Percentiles rank a stretch among this genome's conserved stretches.
Conservation (phyloP, 2,329 filamentous ascomycete species). For the Calonectria honghensis region DNA sequence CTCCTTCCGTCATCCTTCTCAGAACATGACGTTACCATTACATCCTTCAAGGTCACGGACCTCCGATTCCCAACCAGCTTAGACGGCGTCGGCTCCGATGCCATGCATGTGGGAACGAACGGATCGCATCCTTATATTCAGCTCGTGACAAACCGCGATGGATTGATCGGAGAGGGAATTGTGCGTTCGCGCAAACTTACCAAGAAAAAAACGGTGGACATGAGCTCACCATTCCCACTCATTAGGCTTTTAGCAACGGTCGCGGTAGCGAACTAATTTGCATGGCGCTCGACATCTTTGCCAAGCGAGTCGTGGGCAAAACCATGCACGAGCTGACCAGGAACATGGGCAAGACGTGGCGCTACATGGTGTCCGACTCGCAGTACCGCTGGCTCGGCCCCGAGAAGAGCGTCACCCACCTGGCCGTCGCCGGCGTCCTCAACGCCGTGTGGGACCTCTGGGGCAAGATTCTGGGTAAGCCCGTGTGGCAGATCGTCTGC, state of each 20-base stretch:
- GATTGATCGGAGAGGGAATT: constrained; percentile 85
- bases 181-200: constrained; percentile 61
- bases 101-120: constrained; percentile 95
- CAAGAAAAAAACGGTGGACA: neutral
- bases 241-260: constrained; percentile 85
- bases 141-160: constrained; percentile 83
- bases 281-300: constrained; percentile 85
- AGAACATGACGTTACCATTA: constrained; percentile 78
- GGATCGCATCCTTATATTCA: constrained; percentile 96
- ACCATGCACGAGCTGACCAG: constrained; percentile 85
- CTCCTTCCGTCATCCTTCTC: constrained; percentile 31
- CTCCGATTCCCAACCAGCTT: constrained; percentile 92
- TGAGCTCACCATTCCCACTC: constrained; percentile 3
- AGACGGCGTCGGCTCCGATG: constrained; percentile 95
- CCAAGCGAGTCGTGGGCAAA: constrained; percentile 84
- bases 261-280: constrained; percentile 95
- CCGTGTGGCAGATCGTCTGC: constrained; percentile 91
- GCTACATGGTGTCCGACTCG: constrained; percentile 90
- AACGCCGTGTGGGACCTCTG: constrained; percentile 96
- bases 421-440: constrained; percentile 90
- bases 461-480: constrained; percentile 90
- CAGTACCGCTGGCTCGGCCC: constrained; percentile 96
- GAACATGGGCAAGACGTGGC: constrained; percentile 93
- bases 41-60: constrained; percentile 81
- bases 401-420: constrained; percentile 94